phyloP scores from a whole-genome alignment of 768 basidiomycete genomes.

The Termitomyces sp. region DNA sequence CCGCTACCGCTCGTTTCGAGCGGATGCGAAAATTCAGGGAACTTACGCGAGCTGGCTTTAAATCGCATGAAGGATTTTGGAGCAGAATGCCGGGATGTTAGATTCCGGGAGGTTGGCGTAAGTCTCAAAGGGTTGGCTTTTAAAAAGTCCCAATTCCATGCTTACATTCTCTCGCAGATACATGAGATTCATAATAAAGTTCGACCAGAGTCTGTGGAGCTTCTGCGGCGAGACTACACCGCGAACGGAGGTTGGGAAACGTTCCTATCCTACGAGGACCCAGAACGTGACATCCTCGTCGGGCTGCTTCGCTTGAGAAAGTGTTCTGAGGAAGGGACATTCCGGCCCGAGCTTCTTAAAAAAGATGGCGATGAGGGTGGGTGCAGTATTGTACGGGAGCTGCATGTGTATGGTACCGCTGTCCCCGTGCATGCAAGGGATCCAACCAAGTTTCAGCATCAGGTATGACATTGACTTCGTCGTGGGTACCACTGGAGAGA shows the following conservation, averaged over 20 bases:
- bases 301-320: conserved; percentile 89
- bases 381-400: conserved; percentile 88
- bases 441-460: conserved; percentile 97
- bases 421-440: conserved; percentile 96
- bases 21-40: conserved; percentile 97
- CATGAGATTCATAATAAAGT: conserved; percentile 99
- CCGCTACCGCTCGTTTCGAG: conserved; percentile 94
- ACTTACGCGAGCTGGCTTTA: conserved; percentile 90
- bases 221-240: conserved; percentile 90
- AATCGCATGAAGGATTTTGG: conserved; percentile 99
- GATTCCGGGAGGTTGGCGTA: conserved; percentile 97
- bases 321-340: conserved; percentile 96
- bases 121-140: conserved; percentile 22
- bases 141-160: neutral
- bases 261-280: conserved; percentile 98
- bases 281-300: conserved; percentile 92
- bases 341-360: conserved; percentile 83
- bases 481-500: neutral
- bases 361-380: conserved; percentile 68
- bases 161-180: conserved; percentile 48
- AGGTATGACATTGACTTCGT: conserved; percentile 35
- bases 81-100: conserved; percentile 93
- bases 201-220: conserved; percentile 90
- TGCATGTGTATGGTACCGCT: conserved; percentile 98
- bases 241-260: conserved; percentile 99